Base-by-base conservation (phyloP, 2,329 filamentous ascomycete species). In the Ophiocordyceps camponoti-leonardi region DNA sequence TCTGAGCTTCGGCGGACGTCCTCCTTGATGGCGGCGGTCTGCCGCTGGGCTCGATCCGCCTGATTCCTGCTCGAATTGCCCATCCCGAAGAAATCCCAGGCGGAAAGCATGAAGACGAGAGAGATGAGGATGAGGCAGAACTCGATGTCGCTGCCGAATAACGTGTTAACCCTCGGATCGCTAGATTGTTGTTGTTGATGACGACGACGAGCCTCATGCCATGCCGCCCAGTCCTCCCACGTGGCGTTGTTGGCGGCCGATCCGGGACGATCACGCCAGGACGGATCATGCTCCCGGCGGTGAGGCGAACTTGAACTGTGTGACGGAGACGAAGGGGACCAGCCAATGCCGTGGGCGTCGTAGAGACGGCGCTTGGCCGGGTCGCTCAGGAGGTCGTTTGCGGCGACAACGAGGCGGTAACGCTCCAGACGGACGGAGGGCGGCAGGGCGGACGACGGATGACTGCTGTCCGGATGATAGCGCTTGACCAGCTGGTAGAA, bases 191-290 rank as follows among this genome's bases (percentile, higher is more conserved):
- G 64, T 51, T 63, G 66, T 50, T 60, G 60, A 56, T 55, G 56
- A 53, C 69, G 66, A 43, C 69, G 61, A 56, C 68, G 58, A 60
- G 69, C 61, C 31, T 77, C 68, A 53, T 84, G 74, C 80, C 83
- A 94, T 41, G 72, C 72, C 65, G 94, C 86, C 88, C 88, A 95
- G 60, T 98, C 92, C 60, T 98, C 92, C 92, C 92, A 98, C 0
- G 92, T 96, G 1, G 86, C 92, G 60, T 96, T 96, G 53, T 65
- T 64, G 44, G 71, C 71, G 13, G 74, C 61, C 46, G 63, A 72
- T 22, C 67, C 67, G 0, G 68, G 65, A 31, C 59, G 58, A 14
- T 64, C 54, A 33, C 72, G 67, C 74, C 74, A 79, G 5, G 61
- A 56, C 22, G 57, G 60, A 49, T 76, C 67, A 16, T 63, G 60